Evolutionary conservation across 192 early-diverging fungal species (phyloP).

Genomic region (Spizellomyces sp.): DNA sequence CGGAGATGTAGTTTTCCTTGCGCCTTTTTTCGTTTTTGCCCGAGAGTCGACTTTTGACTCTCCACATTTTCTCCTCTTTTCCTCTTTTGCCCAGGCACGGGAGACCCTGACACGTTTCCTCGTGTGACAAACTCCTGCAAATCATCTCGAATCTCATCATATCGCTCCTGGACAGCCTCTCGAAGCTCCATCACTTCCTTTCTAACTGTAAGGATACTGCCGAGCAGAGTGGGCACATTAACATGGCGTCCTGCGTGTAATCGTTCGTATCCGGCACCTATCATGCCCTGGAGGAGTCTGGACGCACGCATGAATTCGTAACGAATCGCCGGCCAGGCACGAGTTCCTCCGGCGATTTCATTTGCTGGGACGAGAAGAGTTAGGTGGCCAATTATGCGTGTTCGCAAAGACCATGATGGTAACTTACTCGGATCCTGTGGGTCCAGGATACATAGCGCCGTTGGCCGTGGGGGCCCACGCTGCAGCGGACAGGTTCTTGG

Average conservation of each 20-base stretch:
- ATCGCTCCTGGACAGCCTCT: constrained; percentile 35
- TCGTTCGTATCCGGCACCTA: constrained; percentile 41
- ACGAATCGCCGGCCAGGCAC: constrained; percentile 32
- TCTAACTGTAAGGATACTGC: constrained; percentile 40
- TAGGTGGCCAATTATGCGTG: neutral
- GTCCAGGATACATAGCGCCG: constrained; percentile 35
- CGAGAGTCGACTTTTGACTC: neutral
- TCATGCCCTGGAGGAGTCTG: constrained; percentile 30
- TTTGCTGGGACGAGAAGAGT: constrained; percentile 30
- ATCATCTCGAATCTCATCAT: constrained; percentile 11
- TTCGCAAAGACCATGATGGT: neutral
- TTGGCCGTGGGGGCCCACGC: constrained; percentile 1
- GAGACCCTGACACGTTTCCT: neutral
- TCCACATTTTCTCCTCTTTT: neutral
- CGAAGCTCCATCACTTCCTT: constrained; percentile 33
- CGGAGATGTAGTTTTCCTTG: neutral
- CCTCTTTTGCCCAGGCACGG: constrained; percentile 2
- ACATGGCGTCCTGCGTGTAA: constrained; percentile 3
- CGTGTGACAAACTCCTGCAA: neutral
- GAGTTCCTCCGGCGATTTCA: constrained; percentile 42
- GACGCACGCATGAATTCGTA: constrained; percentile 38
- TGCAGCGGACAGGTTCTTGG: neutral
- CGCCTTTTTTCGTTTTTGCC: neutral
- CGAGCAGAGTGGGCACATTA: constrained; percentile 40
- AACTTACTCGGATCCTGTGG: constrained; percentile 46